Evolutionary conservation across 73 alveolate genomes (phyloP).

Genomic region (Uronychia setigera): DNA sequence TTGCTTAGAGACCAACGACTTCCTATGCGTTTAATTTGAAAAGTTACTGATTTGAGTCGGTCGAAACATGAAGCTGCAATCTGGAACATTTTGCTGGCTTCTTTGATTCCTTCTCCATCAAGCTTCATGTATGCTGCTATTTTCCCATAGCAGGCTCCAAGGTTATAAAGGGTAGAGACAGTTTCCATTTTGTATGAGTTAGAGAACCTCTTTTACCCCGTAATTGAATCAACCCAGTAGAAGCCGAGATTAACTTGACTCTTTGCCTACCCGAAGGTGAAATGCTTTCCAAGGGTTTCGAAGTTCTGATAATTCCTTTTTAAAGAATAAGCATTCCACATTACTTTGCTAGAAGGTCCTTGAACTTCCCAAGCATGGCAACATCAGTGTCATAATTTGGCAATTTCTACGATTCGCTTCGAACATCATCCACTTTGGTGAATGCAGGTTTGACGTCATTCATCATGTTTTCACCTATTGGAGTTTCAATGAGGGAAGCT

Average conservation of each 20-base stretch:
- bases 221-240: constrained; percentile 41
- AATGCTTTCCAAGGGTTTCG: constrained; percentile 27
- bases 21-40: background rate
- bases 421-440: background rate
- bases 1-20: constrained; percentile 25
- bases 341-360: constrained; percentile 38
- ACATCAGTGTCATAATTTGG: constrained; percentile 23
- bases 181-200: constrained; percentile 33
- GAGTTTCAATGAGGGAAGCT: background rate
- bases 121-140: constrained; percentile 56
- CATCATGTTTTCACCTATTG: constrained; percentile 29
- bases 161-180: constrained; percentile 31
- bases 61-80: constrained; percentile 49
- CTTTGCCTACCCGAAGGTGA: constrained; percentile 44
- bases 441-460: constrained; percentile 28
- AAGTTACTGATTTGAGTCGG: constrained; percentile 9
- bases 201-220: constrained; percentile 25
- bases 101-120: constrained; percentile 52
- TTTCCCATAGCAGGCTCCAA: constrained; percentile 40
- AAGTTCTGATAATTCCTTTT: constrained; percentile 25
- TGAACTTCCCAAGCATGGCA: constrained; percentile 39
- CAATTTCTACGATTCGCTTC: constrained; percentile 16
- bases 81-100: constrained; percentile 42
- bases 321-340: background rate
- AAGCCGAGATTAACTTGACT: constrained; percentile 24